These are phyloP conservation scores for Endotrypanum monterogeii DNA, from an alignment of 208 protist genomes.

Conservation along the genomic window DNA sequence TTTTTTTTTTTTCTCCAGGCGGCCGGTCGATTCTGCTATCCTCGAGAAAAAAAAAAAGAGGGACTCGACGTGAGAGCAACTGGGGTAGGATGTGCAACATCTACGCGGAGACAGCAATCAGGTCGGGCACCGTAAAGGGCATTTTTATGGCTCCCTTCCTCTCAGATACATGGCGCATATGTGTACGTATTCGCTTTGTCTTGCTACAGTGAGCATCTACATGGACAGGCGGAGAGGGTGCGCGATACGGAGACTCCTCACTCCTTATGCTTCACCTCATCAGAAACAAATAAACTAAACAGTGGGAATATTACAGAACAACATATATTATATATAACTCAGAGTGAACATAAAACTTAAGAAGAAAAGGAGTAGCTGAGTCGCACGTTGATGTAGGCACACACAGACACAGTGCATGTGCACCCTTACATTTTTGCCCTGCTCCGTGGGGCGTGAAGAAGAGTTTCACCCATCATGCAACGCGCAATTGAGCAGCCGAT, in stretches of 20 bases:
- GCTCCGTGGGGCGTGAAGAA: conserved; percentile 33
- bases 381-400: background rate
- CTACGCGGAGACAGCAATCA: background rate
- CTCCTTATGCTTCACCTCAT: background rate
- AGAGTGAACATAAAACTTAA: background rate
- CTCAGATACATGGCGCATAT: background rate
- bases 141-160: background rate
- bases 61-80: background rate
- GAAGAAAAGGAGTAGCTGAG: no score
- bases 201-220: background rate
- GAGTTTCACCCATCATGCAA: conserved; percentile 48
- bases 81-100: background rate
- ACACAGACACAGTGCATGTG: background rate
- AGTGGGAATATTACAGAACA: background rate
- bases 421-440: conserved; percentile 24
- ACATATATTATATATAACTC: no score
- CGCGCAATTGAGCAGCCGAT: conserved; percentile 47
- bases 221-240: background rate
- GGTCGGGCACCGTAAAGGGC: background rate
- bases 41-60: background rate
- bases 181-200: background rate
- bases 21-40: background rate
- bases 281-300: background rate
- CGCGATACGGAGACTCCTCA: background rate
- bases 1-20: background rate